These are phyloP conservation scores for Medicago arabica DNA, from an alignment of 306 rosid species.

Conservation along the genomic window DNA sequence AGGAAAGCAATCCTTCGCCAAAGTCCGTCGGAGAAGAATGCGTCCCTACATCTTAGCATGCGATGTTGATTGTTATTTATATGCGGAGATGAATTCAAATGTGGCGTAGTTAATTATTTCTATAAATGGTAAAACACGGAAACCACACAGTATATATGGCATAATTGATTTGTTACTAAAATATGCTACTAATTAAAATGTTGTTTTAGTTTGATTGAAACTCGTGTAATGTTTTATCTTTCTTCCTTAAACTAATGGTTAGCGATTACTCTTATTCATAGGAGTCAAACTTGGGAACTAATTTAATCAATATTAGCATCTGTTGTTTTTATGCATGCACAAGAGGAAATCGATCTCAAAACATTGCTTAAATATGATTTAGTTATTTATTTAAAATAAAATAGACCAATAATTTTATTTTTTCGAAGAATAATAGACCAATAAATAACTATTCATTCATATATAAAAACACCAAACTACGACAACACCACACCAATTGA, in stretches of 20 bases:
- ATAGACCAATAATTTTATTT: too few relatives aligned
- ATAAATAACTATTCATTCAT: too few relatives aligned
- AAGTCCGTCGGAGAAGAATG: background rate
- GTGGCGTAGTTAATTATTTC: background rate
- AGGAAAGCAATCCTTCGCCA: background rate
- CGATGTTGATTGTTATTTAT: background rate
- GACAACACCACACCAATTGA: too few relatives aligned
- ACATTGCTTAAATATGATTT: too few relatives aligned
- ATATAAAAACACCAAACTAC: too few relatives aligned
- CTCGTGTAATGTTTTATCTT: too few relatives aligned
- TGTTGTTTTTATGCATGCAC: background rate
- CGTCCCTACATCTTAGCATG: background rate
- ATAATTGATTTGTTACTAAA: background rate
- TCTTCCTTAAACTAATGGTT: too few relatives aligned
- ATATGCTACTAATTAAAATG: too few relatives aligned
- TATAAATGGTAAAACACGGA: background rate
- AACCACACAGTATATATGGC: conserved; percentile 6
- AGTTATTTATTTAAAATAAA: too few relatives aligned
- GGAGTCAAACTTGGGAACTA: background rate
- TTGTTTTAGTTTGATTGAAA: too few relatives aligned
- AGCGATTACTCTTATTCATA: background rate
- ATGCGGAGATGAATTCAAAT: background rate
- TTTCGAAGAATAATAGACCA: too few relatives aligned
- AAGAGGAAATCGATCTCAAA: background rate
- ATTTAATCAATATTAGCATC: too few relatives aligned